Conservation (phyloP, 352 stramenopile genomes). For the Thraustotheca clavata region DNA sequence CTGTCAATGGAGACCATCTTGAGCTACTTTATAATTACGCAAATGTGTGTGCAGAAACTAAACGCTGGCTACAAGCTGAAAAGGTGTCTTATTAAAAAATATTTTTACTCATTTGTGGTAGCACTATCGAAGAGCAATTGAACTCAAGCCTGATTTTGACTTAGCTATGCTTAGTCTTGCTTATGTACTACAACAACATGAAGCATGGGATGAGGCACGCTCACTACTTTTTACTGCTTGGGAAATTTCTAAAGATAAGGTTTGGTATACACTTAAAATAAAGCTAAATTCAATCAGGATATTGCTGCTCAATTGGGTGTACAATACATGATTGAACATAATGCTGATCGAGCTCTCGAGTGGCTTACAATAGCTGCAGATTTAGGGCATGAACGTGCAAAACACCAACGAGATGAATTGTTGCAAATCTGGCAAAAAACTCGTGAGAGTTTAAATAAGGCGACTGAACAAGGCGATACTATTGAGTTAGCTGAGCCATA, state of each 20-base stretch:
- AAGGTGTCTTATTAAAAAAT: not conserved
- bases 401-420: conserved; percentile 7
- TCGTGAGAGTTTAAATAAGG: not conserved
- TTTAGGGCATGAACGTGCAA: conserved; percentile 1
- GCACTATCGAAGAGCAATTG: conserved; percentile 15
- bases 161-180: conserved; percentile 13
- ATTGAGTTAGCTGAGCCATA: not conserved
- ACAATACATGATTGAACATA: conserved; percentile 11
- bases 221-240: conserved; percentile 12
- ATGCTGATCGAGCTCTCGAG: conserved; percentile 8
- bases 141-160: conserved; percentile 4
- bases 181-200: conserved; percentile 13
- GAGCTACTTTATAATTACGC: conserved; percentile 20
- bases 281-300: not conserved
- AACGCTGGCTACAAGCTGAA: conserved; percentile 9
- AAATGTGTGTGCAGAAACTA: not conserved
- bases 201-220: conserved; percentile 3
- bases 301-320: conserved; percentile 11
- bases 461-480: conserved; percentile 9
- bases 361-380: conserved; percentile 11
- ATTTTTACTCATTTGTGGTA: not conserved
- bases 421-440: conserved; percentile 4
- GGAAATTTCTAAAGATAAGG: conserved; percentile 11
- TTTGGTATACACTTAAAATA: not conserved
- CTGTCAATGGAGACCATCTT: not conserved